phyloP scores from a whole-genome alignment of 768 basidiomycete species.

The Lactarius sp. region DNA sequence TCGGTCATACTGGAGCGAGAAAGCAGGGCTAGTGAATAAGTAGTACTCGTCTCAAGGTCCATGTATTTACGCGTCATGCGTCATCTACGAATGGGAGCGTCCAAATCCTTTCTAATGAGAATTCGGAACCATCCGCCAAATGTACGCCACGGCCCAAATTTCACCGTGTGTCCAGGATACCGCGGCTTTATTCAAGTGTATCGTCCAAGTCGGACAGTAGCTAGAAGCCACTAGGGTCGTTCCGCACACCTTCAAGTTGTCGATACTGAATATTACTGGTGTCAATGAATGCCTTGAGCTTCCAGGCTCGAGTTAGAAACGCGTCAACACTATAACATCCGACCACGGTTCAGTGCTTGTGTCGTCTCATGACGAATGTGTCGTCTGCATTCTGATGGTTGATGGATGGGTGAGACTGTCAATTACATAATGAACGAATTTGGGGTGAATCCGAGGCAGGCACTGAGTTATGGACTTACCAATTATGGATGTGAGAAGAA shows the following conservation, averaged over 20 bases:
- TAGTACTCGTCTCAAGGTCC: neutral
- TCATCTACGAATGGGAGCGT: conserved; percentile 1
- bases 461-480: neutral
- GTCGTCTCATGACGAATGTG: neutral
- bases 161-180: neutral
- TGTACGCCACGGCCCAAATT: neutral
- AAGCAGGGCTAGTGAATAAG: neutral
- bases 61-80: neutral
- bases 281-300: too few species aligned
- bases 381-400: neutral
- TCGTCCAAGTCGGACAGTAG: neutral
- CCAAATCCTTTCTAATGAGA: neutral
- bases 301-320: too few species aligned
- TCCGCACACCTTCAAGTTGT: too few species aligned
- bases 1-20: neutral
- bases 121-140: neutral
- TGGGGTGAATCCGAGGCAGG: neutral
- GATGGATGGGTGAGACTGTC: neutral
- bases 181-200: neutral
- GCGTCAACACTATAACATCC: too few species aligned
- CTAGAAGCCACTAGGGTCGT: too few species aligned
- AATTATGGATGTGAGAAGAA: neutral
- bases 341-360: too few species aligned
- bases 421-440: conserved; percentile 3
- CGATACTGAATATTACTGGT: too few species aligned